phyloP scores from a whole-genome alignment of 176 grass and related monocot species.

The Cocos nucifera region DNA sequence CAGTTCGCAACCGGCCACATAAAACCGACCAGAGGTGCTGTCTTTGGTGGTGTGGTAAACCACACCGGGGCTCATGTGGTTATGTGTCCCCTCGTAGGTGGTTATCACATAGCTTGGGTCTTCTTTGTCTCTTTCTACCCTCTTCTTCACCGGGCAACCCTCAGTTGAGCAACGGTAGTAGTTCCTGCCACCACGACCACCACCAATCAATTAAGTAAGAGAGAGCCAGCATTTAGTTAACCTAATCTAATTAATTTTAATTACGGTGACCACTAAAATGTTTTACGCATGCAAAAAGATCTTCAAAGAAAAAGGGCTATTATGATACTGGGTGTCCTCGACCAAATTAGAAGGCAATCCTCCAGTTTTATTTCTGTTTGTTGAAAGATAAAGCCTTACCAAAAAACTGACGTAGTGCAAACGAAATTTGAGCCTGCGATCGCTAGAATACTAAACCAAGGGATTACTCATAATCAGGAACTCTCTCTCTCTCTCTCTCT shows the following conservation, averaged over 20 bases:
- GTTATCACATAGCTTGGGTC: conserved; percentile 69
- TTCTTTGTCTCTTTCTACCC: conserved; percentile 71
- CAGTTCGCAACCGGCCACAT: conserved; percentile 48
- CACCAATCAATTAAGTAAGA: not conserved
- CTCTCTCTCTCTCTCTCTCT: no score
- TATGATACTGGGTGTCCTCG: no score
- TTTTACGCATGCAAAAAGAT: no score
- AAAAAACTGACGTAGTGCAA: no score
- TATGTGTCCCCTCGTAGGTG: conserved; percentile 81
- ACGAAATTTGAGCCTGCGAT: no score
- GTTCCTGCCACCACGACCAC: conserved; percentile 35
- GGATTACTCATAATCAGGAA: no score
- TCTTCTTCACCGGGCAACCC: conserved; percentile 89
- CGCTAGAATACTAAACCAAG: no score
- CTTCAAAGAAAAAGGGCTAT: no score
- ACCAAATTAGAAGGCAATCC: no score
- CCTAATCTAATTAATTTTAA: not conserved
- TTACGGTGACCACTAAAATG: no score
- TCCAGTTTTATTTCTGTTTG: no score
- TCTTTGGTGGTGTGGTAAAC: conserved; percentile 70
- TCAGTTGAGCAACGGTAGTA: conserved; percentile 87
- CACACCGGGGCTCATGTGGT: conserved; percentile 47
- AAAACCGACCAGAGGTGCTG: conserved; percentile 53
- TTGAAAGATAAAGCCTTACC: no score
- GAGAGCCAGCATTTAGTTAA: not conserved